Evolutionary conservation across 2,329 filamentous ascomycete genomes (phyloP), one percentile per base, ranked within the genome.

Genomic region (Amylocarpus encephaloides): DNA sequence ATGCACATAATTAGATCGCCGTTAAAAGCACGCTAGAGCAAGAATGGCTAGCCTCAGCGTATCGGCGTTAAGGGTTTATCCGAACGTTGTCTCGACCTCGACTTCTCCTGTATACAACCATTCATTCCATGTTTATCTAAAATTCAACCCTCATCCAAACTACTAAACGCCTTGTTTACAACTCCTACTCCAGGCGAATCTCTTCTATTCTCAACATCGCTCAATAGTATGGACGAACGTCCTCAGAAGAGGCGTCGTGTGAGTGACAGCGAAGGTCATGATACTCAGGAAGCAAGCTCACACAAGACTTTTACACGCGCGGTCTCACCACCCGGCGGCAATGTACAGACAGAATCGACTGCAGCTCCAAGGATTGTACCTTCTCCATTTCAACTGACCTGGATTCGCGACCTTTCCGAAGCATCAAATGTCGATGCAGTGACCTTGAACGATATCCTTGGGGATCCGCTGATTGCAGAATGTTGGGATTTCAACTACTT

Each of bases 311-410:
- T 60, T 29, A 49, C 48, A 15, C 53, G 55, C 44, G 49, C 62
- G 3, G 58, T 65, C 34, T 65, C 64, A 10, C 63, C 64, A 9
- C 64, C 64, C 50, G 59, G 59, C n/a, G 48, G 58, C 16, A 53
- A 54, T 33, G 53, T 58, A 46, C 43, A 30, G n/a, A 33, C 16
- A 40, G 40, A 46, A 13, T 19, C 10, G 10, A 16, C 4, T 16
- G 4, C 49, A 18, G 19, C 12, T 38, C 45, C 58, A n/a, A 52
- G 51, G 16, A 22, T 58, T 12, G 41, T 65, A 16, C 52, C 57
- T 6, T 85, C 82, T 6, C 81, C 81, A 1, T 70, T 84, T 38
- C 75, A 79, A 52, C 73, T 85, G 12, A 83, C 78, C 1, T 68
- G 70, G 45, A 78, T 85, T 47, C 67, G 66, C 19, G 77, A 81